phyloP scores from a whole-genome alignment of 805 yeast genomes.

The Teunomyces lycoperdinae region DNA sequence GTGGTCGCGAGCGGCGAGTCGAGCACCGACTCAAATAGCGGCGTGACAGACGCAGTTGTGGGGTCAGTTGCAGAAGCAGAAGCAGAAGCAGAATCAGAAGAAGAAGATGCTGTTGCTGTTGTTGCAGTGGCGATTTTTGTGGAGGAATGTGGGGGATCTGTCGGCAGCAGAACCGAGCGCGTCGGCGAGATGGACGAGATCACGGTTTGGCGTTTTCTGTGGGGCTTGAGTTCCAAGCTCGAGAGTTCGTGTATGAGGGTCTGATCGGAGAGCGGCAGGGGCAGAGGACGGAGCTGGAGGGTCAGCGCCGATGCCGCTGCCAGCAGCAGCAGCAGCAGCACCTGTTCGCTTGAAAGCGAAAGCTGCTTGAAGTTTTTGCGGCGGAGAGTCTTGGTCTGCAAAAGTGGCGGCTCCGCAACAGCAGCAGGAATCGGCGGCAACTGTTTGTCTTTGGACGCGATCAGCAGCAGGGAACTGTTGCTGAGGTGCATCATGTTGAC shows the following conservation, averaged over 20 bases:
- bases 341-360: conserved; percentile 16
- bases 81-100: too few species aligned
- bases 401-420: conserved; percentile 17
- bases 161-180: conserved; percentile 22
- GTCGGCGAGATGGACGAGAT: conserved; percentile 44
- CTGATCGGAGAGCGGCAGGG: conserved; percentile 6
- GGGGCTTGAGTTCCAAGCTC: conserved; percentile 12
- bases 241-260: conserved; percentile 27
- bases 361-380: conserved; percentile 41
- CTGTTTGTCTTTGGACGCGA: conserved; percentile 28
- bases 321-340: background rate
- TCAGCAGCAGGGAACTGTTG: conserved; percentile 20
- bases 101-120: too few species aligned
- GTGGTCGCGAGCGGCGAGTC: conserved; percentile 33
- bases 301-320: conserved; percentile 18
- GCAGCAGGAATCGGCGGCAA: conserved; percentile 31
- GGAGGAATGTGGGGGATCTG: too few species aligned
- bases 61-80: too few species aligned
- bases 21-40: background rate
- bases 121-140: too few species aligned
- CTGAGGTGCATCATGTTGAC: conserved; percentile 14
- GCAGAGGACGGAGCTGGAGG: background rate
- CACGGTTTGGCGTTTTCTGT: conserved; percentile 38
- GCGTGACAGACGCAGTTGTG: too few species aligned
- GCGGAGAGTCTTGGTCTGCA: conserved; percentile 34